Evolutionary conservation across 495 filamentous ascomycete species (phyloP).

Genomic region (Parathielavia hyrcaniae): DNA sequence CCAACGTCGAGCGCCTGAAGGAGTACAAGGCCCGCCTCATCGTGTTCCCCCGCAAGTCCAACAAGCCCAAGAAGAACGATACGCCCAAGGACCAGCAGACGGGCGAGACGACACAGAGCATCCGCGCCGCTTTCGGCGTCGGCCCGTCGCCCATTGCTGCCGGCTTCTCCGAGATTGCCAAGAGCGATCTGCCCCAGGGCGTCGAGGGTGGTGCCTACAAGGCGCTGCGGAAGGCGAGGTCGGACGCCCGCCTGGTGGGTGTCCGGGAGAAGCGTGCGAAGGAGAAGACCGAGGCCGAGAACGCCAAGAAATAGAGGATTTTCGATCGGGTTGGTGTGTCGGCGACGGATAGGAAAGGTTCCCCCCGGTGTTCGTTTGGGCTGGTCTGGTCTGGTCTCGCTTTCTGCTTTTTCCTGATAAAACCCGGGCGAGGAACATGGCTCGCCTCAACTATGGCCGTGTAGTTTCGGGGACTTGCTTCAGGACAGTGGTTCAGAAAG

Average conservation of each 20-base stretch:
- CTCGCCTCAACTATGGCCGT: slow-evolving; percentile 23
- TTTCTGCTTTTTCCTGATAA: slow-evolving; percentile 36
- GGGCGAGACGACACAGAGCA: slow-evolving; percentile 55
- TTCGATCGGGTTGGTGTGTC: slow-evolving; percentile 8
- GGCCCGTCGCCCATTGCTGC: slow-evolving; percentile 50
- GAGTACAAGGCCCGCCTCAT: slow-evolving; percentile 92
- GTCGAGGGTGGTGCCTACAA: slow-evolving; percentile 76
- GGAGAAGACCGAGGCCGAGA: slow-evolving; percentile 84
- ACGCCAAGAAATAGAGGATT: slow-evolving; percentile 76
- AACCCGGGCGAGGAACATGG: slow-evolving; percentile 29
- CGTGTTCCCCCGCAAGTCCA: slow-evolving; percentile 92
- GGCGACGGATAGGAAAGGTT: slow-evolving; percentile 29
- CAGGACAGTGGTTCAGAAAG: slow-evolving; percentile 27
- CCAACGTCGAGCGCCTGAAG: slow-evolving; percentile 93
- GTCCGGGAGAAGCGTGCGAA: slow-evolving; percentile 86
- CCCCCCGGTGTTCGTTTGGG: slow-evolving; percentile 39
- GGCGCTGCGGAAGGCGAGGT: slow-evolving; percentile 76
- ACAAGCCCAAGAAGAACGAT: slow-evolving; percentile 86
- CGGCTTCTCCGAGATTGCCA: slow-evolving; percentile 71
- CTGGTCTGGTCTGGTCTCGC: slow-evolving; percentile 42
- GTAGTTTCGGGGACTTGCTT: slow-evolving; percentile 28
- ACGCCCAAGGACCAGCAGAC: slow-evolving; percentile 79
- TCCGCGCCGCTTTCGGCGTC: slow-evolving; percentile 62
- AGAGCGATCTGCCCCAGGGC: slow-evolving; percentile 66
- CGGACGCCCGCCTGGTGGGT: slow-evolving; percentile 73